phyloP scores from a whole-genome alignment of 306 rosid species.

The Prunus mira region DNA sequence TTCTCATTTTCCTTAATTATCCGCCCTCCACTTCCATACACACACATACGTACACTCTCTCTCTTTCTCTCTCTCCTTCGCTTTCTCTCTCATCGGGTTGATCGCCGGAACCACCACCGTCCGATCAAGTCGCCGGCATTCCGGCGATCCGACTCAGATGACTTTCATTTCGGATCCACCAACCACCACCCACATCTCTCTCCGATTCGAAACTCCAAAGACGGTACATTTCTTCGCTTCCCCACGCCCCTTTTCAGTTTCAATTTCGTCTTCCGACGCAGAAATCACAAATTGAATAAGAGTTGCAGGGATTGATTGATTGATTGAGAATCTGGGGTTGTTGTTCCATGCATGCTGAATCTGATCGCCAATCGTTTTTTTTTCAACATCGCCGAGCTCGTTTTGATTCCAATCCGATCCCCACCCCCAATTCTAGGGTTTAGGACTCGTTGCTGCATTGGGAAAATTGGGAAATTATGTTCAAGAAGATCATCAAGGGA shows the following conservation, averaged over 20 bases:
- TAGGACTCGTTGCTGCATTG: constrained; percentile 48
- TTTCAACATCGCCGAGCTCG: neutral
- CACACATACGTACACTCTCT: constrained; percentile 2
- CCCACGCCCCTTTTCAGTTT: constrained; percentile 30
- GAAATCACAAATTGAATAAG: constrained; percentile 19
- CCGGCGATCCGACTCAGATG: constrained; percentile 51
- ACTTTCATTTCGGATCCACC: constrained; percentile 38
- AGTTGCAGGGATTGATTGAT: constrained; percentile 4
- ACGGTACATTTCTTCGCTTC: constrained; percentile 39
- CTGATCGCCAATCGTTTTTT: neutral
- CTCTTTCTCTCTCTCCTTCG: constrained; percentile 29
- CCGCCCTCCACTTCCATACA: constrained; percentile 19
- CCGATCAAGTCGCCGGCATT: constrained; percentile 42
- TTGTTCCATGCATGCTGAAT: constrained; percentile 27
- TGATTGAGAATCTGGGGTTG: constrained; percentile 24
- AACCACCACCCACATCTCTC: constrained; percentile 6
- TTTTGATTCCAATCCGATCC: constrained; percentile 22
- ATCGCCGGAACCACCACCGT: constrained; percentile 59
- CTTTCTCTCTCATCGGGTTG: constrained; percentile 25
- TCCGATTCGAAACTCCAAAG: constrained; percentile 7
- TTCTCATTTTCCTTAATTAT: constrained; percentile 32
- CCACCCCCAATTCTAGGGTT: constrained; percentile 25
- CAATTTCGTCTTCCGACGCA: constrained; percentile 16
- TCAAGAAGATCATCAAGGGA: constrained; percentile 82
- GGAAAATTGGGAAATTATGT: constrained; percentile 51